These are phyloP conservation scores for Leucaena leucocephala DNA, from an alignment of 306 rosid species.

Conservation along the genomic window DNA sequence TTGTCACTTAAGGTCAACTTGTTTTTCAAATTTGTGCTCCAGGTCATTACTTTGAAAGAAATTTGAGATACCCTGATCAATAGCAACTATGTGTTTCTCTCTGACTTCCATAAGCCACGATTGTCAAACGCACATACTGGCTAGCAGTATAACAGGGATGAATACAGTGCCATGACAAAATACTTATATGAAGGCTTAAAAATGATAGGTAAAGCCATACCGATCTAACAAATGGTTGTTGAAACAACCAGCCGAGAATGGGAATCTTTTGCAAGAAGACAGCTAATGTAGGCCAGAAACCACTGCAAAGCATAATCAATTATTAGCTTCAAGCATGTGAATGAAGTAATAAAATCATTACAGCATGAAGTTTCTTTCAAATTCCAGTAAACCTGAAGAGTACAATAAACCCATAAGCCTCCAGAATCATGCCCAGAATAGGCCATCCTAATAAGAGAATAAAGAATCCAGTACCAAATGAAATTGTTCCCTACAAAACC, in stretches of 20 bases:
- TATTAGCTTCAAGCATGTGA: conserved; percentile 39
- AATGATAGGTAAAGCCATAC: conserved; percentile 47
- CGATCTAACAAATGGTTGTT: conserved; percentile 84
- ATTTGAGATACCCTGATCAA: background rate
- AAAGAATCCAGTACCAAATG: conserved; percentile 90
- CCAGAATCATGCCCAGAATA: conserved; percentile 87
- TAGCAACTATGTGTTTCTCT: background rate
- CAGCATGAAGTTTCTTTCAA: conserved; percentile 26
- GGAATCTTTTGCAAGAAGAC: conserved; percentile 95
- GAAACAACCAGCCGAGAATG: conserved; percentile 88
- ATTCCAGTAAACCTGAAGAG: conserved; percentile 73
- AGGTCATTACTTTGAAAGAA: background rate
- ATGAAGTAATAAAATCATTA: conserved; percentile 20
- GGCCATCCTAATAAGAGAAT: conserved; percentile 93
- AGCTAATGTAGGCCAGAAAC: conserved; percentile 98
- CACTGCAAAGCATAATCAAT: conserved; percentile 62
- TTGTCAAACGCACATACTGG: background rate
- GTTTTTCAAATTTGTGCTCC: background rate
- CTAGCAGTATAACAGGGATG: conserved; percentile 1
- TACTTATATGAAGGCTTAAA: background rate
- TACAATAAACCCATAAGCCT: conserved; percentile 84
- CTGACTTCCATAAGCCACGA: background rate
- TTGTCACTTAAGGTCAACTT: background rate
- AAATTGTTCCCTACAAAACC: conserved; percentile 77
- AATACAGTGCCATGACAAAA: background rate